Evolutionary conservation across 495 filamentous ascomycete genomes (phyloP).

Genomic region (Penicillium canariense): DNA sequence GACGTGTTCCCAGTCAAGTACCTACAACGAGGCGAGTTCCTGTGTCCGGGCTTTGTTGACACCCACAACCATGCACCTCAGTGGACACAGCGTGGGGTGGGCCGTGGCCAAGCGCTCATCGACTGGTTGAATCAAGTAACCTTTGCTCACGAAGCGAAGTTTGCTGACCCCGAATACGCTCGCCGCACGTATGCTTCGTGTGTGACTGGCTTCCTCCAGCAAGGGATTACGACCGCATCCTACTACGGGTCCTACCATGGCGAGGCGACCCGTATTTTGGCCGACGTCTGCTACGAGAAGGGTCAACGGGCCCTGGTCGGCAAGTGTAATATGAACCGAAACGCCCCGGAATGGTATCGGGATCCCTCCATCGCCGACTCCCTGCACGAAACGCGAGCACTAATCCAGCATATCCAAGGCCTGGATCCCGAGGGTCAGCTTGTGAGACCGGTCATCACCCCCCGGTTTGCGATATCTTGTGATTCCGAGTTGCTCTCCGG

Average conservation of each 20-base stretch:
- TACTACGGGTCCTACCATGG: constrained; percentile 64
- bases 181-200: constrained; percentile 49
- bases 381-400: constrained; percentile 49
- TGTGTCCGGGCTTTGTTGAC: constrained; percentile 62
- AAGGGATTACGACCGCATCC: constrained; percentile 64
- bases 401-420: constrained; percentile 45
- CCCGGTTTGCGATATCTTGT: constrained; percentile 63
- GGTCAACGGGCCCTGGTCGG: constrained; percentile 66
- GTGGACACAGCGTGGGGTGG: constrained; percentile 58
- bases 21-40: constrained; percentile 50
- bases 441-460: constrained; percentile 59
- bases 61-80: constrained; percentile 67
- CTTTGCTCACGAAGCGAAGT: constrained; percentile 61
- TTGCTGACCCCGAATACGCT: constrained; percentile 53
- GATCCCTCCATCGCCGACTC: constrained; percentile 50
- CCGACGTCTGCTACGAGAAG: constrained; percentile 52
- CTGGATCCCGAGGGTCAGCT: constrained; percentile 30
- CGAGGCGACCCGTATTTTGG: constrained; percentile 57
- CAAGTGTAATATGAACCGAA: constrained; percentile 64
- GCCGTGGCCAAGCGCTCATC: constrained; percentile 55
- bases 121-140: constrained; percentile 61
- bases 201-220: constrained; percentile 56
- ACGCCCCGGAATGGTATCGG: constrained; percentile 58
- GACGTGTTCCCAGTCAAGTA: constrained; percentile 35
- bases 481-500: constrained; percentile 49